These are phyloP conservation scores for Sugiyamaella japonica DNA, from an alignment of 1,139 yeast genomes.

Conservation along the genomic window DNA sequence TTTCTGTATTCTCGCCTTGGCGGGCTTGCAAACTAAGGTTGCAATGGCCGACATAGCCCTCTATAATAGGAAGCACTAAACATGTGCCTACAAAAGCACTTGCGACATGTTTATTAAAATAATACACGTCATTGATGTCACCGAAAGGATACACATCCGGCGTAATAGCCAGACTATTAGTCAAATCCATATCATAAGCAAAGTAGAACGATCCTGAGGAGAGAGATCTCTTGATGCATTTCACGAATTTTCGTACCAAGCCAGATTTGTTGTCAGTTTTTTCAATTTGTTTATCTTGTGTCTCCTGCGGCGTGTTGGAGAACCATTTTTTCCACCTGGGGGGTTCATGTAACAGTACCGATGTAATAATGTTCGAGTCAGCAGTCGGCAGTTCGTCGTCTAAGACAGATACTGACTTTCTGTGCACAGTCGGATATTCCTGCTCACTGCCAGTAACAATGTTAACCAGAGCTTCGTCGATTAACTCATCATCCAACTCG, in stretches of 20 bases:
- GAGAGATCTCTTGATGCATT: constrained; percentile 19
- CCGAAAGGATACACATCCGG: constrained; percentile 11
- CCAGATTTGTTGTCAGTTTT: constrained; percentile 10
- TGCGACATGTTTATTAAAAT: constrained; percentile 38
- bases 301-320: constrained; percentile 1
- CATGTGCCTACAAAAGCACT: constrained; percentile 29
- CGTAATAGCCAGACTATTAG: constrained; percentile 17
- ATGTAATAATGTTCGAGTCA: not conserved
- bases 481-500: constrained; percentile 1
- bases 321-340: constrained; percentile 22
- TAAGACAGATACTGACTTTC: constrained; percentile 8
- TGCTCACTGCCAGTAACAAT: constrained; percentile 1
- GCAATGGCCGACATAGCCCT: constrained; percentile 42
- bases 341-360: constrained; percentile 16
- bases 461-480: constrained; percentile 10
- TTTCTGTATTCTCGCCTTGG: constrained; percentile 1
- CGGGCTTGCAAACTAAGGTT: constrained; percentile 3
- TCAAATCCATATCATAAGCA: constrained; percentile 30
- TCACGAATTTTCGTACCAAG: constrained; percentile 25
- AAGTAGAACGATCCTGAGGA: constrained; percentile 29
- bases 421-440: not conserved
- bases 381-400: constrained; percentile 15
- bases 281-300: not conserved
- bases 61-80: constrained; percentile 38
- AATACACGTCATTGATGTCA: constrained; percentile 31